These are phyloP conservation scores for Alternaria arbusti DNA, from an alignment of 2,329 filamentous ascomycete genomes.

Conservation along the genomic window DNA sequence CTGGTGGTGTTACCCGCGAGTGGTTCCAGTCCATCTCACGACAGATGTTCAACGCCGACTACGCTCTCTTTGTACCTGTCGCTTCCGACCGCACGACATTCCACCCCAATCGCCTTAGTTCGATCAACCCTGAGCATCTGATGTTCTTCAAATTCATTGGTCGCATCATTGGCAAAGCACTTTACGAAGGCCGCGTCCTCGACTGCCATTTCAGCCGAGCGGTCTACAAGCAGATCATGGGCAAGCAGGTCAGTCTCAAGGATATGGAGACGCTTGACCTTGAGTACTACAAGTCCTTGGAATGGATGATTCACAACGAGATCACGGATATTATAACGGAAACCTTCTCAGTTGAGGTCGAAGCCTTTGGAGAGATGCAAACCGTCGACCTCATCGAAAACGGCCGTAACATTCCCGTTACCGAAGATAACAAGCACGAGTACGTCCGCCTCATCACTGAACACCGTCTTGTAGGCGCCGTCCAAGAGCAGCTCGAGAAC, in stretches of 20 bases:
- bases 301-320: constrained; percentile 99
- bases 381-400: constrained; percentile 86
- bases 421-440: constrained; percentile 97
- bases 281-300: constrained; percentile 97
- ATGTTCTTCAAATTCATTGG: constrained; percentile 99
- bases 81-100: constrained; percentile 98
- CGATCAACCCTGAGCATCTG: constrained; percentile 92
- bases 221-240: constrained; percentile 96
- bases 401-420: constrained; percentile 90
- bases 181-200: constrained; percentile 93
- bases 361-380: constrained; percentile 89
- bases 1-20: constrained; percentile 94
- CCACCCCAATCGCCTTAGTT: constrained; percentile 94
- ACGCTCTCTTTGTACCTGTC: constrained; percentile 93
- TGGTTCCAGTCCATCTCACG: constrained; percentile 98
- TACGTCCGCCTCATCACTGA: constrained; percentile 95
- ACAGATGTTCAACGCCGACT: constrained; percentile 99
- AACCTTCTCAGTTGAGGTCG: constrained; percentile 92
- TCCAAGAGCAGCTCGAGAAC: constrained; percentile 90
- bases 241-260: constrained; percentile 94
- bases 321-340: constrained; percentile 98
- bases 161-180: constrained; percentile 94
- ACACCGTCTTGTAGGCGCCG: constrained; percentile 88
- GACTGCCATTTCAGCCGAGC: constrained; percentile 99
- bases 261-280: constrained; percentile 99